Evolutionary conservation across 345 rosid species (phyloP).

Genomic region (Brassica carinata): DNA sequence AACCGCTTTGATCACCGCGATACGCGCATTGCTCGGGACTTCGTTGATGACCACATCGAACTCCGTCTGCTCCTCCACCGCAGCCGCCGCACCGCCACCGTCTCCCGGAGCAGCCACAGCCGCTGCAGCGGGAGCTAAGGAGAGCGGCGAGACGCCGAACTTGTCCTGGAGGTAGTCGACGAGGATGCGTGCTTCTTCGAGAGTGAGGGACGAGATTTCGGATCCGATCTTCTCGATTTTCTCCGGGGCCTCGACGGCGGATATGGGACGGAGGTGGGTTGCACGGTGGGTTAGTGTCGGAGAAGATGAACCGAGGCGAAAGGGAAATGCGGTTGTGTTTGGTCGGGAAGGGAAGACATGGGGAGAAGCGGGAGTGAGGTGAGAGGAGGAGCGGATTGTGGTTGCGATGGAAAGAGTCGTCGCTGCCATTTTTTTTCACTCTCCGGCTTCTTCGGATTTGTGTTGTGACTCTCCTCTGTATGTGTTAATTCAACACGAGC

Average conservation of each 20-base stretch:
- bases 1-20: conserved; percentile 74
- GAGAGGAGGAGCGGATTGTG: conserved; percentile 44
- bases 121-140: conserved; percentile 55
- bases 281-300: conserved; percentile 43
- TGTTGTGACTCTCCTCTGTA: not conserved
- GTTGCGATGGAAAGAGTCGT: conserved; percentile 46
- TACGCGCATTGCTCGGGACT: conserved; percentile 66
- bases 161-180: conserved; percentile 83
- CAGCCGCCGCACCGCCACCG: conserved; percentile 41
- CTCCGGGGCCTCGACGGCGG: conserved; percentile 72
- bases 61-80: conserved; percentile 72
- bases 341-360: conserved; percentile 32
- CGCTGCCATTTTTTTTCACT: conserved; percentile 43
- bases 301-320: conserved; percentile 30
- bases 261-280: conserved; percentile 54
- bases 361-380: conserved; percentile 28
- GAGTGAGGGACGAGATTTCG: conserved; percentile 67
- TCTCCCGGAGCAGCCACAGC: conserved; percentile 46
- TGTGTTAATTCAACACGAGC: not conserved
- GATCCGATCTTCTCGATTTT: conserved; percentile 69
- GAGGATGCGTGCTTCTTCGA: conserved; percentile 66
- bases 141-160: conserved; percentile 77
- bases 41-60: conserved; percentile 74
- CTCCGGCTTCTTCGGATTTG: not conserved
- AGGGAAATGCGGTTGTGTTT: conserved; percentile 21